Evolutionary conservation across 108 stramenopile species (phyloP).

Genomic region (Pseudonitzschia delicatissima): DNA sequence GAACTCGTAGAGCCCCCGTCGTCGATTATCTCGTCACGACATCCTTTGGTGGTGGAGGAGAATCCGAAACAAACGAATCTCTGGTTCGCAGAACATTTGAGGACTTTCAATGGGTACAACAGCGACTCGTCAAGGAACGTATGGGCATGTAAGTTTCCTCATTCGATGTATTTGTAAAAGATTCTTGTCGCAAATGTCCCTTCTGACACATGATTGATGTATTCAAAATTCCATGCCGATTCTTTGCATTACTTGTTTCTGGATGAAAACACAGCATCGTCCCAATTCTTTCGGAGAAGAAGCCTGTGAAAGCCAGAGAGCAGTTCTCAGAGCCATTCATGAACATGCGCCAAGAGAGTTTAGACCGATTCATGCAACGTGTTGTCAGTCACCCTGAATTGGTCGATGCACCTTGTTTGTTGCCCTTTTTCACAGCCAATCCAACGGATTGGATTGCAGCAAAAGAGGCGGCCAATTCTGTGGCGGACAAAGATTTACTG

Average conservation of each 20-base stretch:
- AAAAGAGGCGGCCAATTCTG: slow-evolving; percentile 5
- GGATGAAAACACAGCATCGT: slow-evolving; percentile 20
- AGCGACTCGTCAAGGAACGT: slow-evolving; percentile 29
- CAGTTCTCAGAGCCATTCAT: slow-evolving; percentile 32
- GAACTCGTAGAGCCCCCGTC: slow-evolving; percentile 7
- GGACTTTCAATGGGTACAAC: slow-evolving; percentile 32
- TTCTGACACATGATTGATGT: background rate
- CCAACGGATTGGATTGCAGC: slow-evolving; percentile 27
- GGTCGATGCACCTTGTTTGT: slow-evolving; percentile 23
- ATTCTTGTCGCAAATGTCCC: background rate
- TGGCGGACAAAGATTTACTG: background rate
- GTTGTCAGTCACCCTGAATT: slow-evolving; percentile 28
- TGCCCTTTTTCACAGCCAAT: slow-evolving; percentile 31
- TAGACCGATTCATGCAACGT: slow-evolving; percentile 32
- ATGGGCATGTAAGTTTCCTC: slow-evolving; percentile 22
- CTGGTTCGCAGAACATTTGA: slow-evolving; percentile 29
- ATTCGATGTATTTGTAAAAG: background rate
- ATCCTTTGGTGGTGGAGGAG: slow-evolving; percentile 13
- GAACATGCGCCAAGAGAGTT: slow-evolving; percentile 8
- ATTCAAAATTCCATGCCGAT: no score
- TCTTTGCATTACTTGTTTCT: background rate
- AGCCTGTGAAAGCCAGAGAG: slow-evolving; percentile 3
- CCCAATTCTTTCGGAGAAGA: slow-evolving; percentile 22
- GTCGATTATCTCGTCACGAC: slow-evolving; percentile 30
- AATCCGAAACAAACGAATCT: slow-evolving; percentile 16